Base-by-base conservation (phyloP, 2,329 filamentous ascomycete species). In the Fusarium lateritium region DNA sequence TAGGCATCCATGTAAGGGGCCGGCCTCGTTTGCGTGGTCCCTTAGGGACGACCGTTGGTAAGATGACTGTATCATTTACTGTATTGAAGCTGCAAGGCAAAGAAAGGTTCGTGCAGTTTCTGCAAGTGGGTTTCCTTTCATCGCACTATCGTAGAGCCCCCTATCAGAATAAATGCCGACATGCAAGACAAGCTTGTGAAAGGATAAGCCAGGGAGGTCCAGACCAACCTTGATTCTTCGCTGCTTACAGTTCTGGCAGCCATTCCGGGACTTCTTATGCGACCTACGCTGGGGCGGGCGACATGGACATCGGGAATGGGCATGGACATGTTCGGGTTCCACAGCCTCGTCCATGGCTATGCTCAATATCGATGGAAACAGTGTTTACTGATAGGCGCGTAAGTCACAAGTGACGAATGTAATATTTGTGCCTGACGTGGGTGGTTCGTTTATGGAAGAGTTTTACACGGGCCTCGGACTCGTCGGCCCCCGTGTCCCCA, bases 41-140 rank as follows among this genome's bases (percentile, higher is more conserved):
- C 24, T 31, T 49, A 36, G 31, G 45, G 38, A 36, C 22, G 45
- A 36, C 39, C 21, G 14, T 24, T 19, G 15, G 24, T 24, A 17
- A 38, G 26, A 15, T 36, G 19, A 14, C 21, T 49, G 13, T 19
- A 40, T 22, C 8, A 14, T 10, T 31, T 31, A 24, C 26, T 14
- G 24, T 9, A 9, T 51, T 24, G n/a, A 51, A 51, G 47, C 47
- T 51, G 47, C 47, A 40, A n/a, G 47, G n/a, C 38, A 51, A 22
- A 15, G 36, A 51, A n/a, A 40, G 24, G 15, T 51, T 24, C 15
- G 36, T 40, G 36, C 24, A 33, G 15, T 22, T 17, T 28, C 19
- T 28, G 13, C 47, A 51, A 6, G n/a, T n/a, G 3, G 24, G 36
- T 22, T 51, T 22, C 17, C 19, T 51, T 21, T 51, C 24, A 22